phyloP scores from a whole-genome alignment of 2,329 filamentous ascomycete species.

The Clonostachys rhizophaga region DNA sequence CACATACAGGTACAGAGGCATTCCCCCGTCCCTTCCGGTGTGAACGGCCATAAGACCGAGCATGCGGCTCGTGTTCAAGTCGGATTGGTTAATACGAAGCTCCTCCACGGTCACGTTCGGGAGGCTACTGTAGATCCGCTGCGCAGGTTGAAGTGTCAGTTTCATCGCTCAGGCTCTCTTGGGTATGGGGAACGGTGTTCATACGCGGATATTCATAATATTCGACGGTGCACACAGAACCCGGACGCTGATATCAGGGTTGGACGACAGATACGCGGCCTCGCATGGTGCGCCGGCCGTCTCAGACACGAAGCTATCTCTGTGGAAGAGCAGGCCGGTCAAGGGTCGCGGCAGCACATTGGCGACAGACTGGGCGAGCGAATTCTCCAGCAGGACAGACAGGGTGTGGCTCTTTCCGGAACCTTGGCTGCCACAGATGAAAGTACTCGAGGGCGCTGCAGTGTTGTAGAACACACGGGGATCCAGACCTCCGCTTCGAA shows the following conservation, averaged over 20 bases:
- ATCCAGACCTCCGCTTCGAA: background rate
- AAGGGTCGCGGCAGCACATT: constrained; percentile 45
- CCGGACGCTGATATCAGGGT: constrained; percentile 35
- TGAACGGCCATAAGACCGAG: constrained; percentile 54
- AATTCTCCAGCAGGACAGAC: constrained; percentile 52
- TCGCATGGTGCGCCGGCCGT: constrained; percentile 49
- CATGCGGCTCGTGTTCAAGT: constrained; percentile 55
- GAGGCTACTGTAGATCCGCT: constrained; percentile 34
- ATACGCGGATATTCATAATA: constrained; percentile 24
- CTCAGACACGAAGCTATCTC: constrained; percentile 50
- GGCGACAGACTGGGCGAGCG: constrained; percentile 37
- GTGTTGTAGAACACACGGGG: constrained; percentile 39
- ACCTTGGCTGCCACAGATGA: constrained; percentile 62
- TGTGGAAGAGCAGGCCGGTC: constrained; percentile 61
- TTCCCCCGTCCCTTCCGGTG: constrained; percentile 32
- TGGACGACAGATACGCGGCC: constrained; percentile 48
- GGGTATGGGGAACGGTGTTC: constrained; percentile 8
- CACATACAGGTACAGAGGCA: constrained; percentile 55
- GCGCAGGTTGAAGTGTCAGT: background rate
- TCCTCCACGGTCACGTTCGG: constrained; percentile 40
- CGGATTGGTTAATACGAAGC: constrained; percentile 41
- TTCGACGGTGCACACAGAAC: constrained; percentile 53
- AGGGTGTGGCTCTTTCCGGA: constrained; percentile 61
- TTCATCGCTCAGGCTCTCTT: background rate
- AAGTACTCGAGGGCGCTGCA: constrained; percentile 48